Evolutionary conservation across 331 rosid genomes (phyloP), one percentile per base, ranked within the genome.

Genomic region (Acacia pycnantha): DNA sequence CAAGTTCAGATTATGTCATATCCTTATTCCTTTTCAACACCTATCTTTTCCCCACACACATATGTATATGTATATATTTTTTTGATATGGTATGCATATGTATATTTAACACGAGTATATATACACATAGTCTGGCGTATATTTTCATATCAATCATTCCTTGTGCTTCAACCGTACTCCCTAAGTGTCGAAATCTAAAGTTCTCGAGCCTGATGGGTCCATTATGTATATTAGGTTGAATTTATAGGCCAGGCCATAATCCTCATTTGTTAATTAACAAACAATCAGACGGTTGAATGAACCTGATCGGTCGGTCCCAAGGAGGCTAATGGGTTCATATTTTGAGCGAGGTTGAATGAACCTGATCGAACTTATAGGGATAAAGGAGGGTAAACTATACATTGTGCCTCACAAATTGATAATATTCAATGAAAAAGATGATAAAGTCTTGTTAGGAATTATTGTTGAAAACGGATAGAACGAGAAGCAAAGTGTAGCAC

Each of bases 121-220:
- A 53, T 8, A 11, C 4, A 24, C 16, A 24, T 5, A 59, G 66
- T 29, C 18, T 43, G 24, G 21, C 31, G 33, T 41, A 22, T 11
- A 70, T 70, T 43, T 70, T 70, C 21, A 70, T 22, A 22, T 22
- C 2, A 8, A 71, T 62, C 68, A 27, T 62, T 5, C 35, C n/a
- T 22, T 26, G 16, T 14, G 54, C 58, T 41, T 70, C 74, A n/a
- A 11, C 15, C 74, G 27, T 24, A 46, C 74, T 70, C 76, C 14
- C 4, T 9, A 56, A 56, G 64, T 2, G 13, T 56, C 64, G 27
- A 56, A 56, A 56, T 56, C 31, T 58, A 22, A 41, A 81, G 72
- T 3, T 90, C 12, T 54, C 62, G 90, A 22, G n/a, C 31, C 2
- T 54, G 62, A 19, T 51, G 26, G 62, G 26, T 21, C 62, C 62